Base-by-base conservation (phyloP, 768 basidiomycete genomes). In the Termitomyces sp. region DNA sequence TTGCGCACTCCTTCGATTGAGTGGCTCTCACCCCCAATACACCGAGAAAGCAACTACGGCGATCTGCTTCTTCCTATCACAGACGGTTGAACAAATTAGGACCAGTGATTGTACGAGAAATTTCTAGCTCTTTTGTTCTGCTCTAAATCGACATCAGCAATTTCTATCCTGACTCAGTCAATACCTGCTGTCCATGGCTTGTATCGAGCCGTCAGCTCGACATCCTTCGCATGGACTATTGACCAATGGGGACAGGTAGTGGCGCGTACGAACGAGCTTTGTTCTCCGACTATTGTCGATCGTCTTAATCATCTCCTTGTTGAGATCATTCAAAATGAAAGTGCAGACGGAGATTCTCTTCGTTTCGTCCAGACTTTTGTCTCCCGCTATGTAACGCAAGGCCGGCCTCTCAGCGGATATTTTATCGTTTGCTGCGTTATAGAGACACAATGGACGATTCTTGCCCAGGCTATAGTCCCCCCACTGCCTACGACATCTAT, bases 381-480 rank as follows among this genome's bases (percentile, higher is more conserved):
- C 14, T 80, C 85, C 30, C 86, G 88, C 54, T 98, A 91, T 70
- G 81, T 89, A 18, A 76, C 82, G 9, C 81, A 80, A 56, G 89
- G 87, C 9, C 80, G 92, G 6, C 92, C 93, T 13, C 75, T 94
- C 16, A 92, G 86, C 54, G 91, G 92, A 10, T 92, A 92, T 67
- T 94, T 94, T 63, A 80, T 90, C 55, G 84, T 93, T n/a, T 94
- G 92, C 70, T 94, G 92, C 66, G 84, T 91, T 47, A 82, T 91
- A 63, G 91, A 94, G 69, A 86, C 85, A 43, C 82, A 89, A 64
- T 92, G 91, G 87, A 93, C 91, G 6, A 78, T 91, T 20, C 81
- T 95, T 24, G 86, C 90, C 4, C 92, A 93, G 69, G 83, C 80
- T 8, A 72, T 81, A 22, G 75, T 78, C 2, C 69, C 76, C 59